Conservation (phyloP, 1,284 basidiomycete species). For the Cutaneotrichosporon sp. region DNA sequence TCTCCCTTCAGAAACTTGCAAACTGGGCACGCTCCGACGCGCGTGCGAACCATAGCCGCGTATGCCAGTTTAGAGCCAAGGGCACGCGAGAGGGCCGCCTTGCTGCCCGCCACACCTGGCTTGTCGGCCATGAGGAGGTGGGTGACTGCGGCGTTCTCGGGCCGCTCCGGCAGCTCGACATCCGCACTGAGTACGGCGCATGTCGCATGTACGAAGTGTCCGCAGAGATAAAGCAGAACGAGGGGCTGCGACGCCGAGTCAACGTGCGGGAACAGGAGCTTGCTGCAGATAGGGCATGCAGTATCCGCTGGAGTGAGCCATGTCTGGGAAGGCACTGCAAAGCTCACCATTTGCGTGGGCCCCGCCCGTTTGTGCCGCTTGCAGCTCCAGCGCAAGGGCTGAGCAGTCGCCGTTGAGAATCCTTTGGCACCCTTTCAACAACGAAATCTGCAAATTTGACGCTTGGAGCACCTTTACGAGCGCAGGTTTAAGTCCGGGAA, state of each 20-base stretch:
- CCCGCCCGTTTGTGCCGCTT: constrained; percentile 69
- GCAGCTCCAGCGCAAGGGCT: constrained; percentile 63
- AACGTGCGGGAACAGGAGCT: constrained; percentile 58
- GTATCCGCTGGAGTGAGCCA: constrained; percentile 53
- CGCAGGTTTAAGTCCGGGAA: constrained; percentile 87
- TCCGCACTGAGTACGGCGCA: constrained; percentile 51
- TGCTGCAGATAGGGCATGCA: constrained; percentile 62
- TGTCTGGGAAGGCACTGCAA: neutral
- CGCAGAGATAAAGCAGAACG: constrained; percentile 70
- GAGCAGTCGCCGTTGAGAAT: constrained; percentile 78
- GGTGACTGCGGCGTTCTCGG: constrained; percentile 46
- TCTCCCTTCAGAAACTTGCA: constrained; percentile 49
- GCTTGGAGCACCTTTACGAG: constrained; percentile 96
- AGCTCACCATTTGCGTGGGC: constrained; percentile 65
- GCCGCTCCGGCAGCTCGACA: constrained; percentile 38
- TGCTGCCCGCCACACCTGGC: constrained; percentile 22
- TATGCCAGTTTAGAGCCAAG: constrained; percentile 48
- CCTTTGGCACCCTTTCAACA: constrained; percentile 83
- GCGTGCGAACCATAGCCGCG: constrained; percentile 64
- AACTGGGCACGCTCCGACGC: constrained; percentile 68
- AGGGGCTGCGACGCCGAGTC: constrained; percentile 12
- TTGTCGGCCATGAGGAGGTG: constrained; percentile 62
- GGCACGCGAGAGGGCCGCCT: constrained; percentile 52
- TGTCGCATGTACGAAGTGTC: constrained; percentile 74
- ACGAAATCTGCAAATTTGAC: constrained; percentile 79